Percentiles rank a stretch among this genome's conserved stretches.
Conservation (phyloP, 768 basidiomycete genomes). For the Leccinum fibrillosum region DNA sequence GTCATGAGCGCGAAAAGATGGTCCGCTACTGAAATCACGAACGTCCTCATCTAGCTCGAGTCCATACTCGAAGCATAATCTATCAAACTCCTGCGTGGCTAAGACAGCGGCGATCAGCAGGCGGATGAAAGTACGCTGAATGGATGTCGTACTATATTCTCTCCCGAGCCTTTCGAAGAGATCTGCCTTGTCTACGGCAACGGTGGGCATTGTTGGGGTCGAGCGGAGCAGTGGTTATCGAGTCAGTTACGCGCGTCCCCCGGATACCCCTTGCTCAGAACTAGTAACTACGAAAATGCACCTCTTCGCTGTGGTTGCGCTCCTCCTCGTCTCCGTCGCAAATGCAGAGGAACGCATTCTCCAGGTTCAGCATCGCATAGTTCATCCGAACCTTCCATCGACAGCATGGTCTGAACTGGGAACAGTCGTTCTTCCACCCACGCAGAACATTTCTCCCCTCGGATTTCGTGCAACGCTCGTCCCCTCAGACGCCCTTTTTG, state of each 20-base stretch:
- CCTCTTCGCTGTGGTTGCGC: not conserved
- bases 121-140: conserved; percentile 2
- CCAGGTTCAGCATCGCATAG: conserved; percentile 28
- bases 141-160: conserved; percentile 62
- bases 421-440: conserved; percentile 21
- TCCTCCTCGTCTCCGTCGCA: conserved; percentile 14
- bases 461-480: conserved; percentile 35
- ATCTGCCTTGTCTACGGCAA: conserved; percentile 93
- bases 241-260: conserved; percentile 14
- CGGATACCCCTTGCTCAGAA: conserved; percentile 13
- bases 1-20: not conserved
- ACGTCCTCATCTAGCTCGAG: conserved; percentile 98
- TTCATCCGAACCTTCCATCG: conserved; percentile 30
- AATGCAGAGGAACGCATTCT: conserved; percentile 14
- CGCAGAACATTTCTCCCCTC: conserved; percentile 33
- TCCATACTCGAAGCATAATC: conserved; percentile 95
- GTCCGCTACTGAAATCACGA: conserved; percentile 27
- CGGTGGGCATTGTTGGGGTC: conserved; percentile 72
- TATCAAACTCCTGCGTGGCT: conserved; percentile 96
- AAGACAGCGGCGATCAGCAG: conserved; percentile 14
- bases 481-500: conserved; percentile 38
- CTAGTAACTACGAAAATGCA: conserved; percentile 8
- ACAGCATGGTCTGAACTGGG: conserved; percentile 26
- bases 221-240: not conserved
- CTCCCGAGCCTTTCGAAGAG: conserved; percentile 84